These are phyloP conservation scores for Gentiana macrophylla DNA, from an alignment of 257 asterid genomes.

Conservation along the genomic window DNA sequence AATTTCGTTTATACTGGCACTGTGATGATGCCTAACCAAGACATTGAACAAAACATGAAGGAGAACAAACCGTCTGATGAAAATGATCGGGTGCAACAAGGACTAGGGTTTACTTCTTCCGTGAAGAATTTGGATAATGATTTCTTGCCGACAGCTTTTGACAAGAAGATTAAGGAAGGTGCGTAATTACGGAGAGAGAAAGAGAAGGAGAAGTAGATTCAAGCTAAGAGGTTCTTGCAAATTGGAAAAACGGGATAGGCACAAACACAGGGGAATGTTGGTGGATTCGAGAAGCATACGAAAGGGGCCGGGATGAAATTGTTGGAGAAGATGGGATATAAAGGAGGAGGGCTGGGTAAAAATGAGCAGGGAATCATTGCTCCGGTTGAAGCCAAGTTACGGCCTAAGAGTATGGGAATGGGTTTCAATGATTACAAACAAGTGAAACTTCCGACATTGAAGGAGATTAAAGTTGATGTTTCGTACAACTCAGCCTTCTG, in stretches of 20 bases:
- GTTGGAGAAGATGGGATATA: constrained; percentile 86
- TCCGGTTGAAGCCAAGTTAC: constrained; percentile 63
- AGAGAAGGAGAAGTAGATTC: constrained; percentile 54
- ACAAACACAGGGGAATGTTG: constrained; percentile 41
- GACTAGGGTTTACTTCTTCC: constrained; percentile 41
- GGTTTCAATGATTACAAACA: constrained; percentile 81
- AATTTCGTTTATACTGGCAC: constrained; percentile 56
- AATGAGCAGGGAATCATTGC: constrained; percentile 71
- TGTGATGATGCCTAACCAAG: constrained; percentile 58
- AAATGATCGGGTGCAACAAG: constrained; percentile 29
- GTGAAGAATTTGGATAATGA: constrained; percentile 11
- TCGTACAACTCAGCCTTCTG: constrained; percentile 27
- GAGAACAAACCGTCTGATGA: constrained; percentile 19
- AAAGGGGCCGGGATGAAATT: constrained; percentile 70
- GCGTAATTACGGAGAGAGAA: constrained; percentile 49
- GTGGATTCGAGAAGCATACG: constrained; percentile 63
- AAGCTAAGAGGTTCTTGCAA: constrained; percentile 43
- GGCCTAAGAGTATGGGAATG: constrained; percentile 90
- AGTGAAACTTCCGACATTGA: constrained; percentile 30
- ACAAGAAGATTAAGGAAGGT: constrained; percentile 59
- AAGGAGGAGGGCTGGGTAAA: constrained; percentile 94
- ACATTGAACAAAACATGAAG: constrained; percentile 34
- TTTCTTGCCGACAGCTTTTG: constrained; percentile 63
- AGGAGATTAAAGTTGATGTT: constrained; percentile 40
- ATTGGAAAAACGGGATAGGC: constrained; percentile 29